A percentile compares a stretch with the other conserved stretches of the same genome.
Evolutionary conservation across 208 protist species (phyloP).

Genomic region (Leishmania turanica): DNA sequence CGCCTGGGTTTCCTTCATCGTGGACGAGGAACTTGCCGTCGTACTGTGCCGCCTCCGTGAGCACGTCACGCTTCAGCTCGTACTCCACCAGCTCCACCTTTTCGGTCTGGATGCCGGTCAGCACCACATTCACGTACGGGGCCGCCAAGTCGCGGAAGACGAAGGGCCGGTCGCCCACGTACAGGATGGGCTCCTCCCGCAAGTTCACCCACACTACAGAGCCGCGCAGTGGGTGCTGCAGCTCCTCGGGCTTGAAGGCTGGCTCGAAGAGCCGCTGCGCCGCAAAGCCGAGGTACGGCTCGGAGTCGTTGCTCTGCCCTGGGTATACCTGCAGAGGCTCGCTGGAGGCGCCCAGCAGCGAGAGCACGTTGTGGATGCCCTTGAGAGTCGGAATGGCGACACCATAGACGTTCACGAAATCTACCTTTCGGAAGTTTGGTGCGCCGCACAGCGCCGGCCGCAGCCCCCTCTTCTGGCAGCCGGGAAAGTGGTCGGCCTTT

Average conservation of each 20-base stretch:
- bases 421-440: constrained; percentile 88
- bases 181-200: constrained; percentile 88
- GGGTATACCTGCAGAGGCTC: constrained; percentile 73
- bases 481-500: constrained; percentile 92
- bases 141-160: constrained; percentile 85
- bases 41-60: constrained; percentile 78
- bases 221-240: constrained; percentile 72
- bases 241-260: constrained; percentile 61
- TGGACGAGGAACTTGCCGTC: constrained; percentile 85
- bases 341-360: constrained; percentile 75
- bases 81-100: constrained; percentile 86
- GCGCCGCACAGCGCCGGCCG: constrained; percentile 82
- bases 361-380: constrained; percentile 89
- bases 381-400: constrained; percentile 84
- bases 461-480: constrained; percentile 89
- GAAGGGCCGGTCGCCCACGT: constrained; percentile 86
- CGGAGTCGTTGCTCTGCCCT: constrained; percentile 75
- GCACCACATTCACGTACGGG: constrained; percentile 91
- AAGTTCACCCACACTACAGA: constrained; percentile 91
- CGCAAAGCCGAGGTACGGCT: constrained; percentile 80
- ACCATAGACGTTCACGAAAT: constrained; percentile 85
- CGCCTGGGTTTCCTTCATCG: constrained; percentile 84
- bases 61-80: constrained; percentile 72
- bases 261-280: constrained; percentile 82
- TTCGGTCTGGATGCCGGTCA: constrained; percentile 83